A percentile compares a stretch with the other conserved stretches of the same genome.
phyloP scores from a whole-genome alignment of 179 eudicot genomes.

The Gypsophila paniculata region DNA sequence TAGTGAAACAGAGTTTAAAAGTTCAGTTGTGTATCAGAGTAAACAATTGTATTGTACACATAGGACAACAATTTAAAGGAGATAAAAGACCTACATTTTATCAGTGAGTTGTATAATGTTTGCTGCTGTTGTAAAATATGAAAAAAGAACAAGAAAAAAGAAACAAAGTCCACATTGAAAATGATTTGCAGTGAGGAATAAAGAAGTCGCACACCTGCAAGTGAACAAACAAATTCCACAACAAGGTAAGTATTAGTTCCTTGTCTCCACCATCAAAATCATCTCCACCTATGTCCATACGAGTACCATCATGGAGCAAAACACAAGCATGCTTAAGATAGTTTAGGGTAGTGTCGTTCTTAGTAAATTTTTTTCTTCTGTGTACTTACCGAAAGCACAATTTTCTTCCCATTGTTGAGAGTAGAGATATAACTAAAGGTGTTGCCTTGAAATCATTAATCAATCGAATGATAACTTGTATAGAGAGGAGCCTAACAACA shows the following conservation, averaged over 20 bases:
- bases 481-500: conserved; percentile 41
- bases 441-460: not conserved
- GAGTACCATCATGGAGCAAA: conserved; percentile 65
- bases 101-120: too few species aligned
- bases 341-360: conserved; percentile 68
- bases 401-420: conserved; percentile 54
- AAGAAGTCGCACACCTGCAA: conserved; percentile 56
- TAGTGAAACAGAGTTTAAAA: too few species aligned
- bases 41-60: too few species aligned
- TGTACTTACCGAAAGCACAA: conserved; percentile 69
- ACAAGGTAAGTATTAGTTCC: conserved; percentile 72
- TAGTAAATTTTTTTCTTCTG: conserved; percentile 64
- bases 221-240: conserved; percentile 89
- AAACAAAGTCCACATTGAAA: not conserved
- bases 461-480: not conserved
- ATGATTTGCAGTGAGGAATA: not conserved
- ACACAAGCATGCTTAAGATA: conserved; percentile 71
- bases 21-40: too few species aligned
- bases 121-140: too few species aligned
- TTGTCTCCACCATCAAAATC: conserved; percentile 77
- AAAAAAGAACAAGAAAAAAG: too few species aligned
- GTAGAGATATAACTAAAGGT: conserved; percentile 10
- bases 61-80: too few species aligned
- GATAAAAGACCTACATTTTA: too few species aligned
- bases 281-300: conserved; percentile 48